Evolutionary conservation across 2,329 filamentous ascomycete genomes (phyloP).

Genomic region (Colletotrichum echinochloae): DNA sequence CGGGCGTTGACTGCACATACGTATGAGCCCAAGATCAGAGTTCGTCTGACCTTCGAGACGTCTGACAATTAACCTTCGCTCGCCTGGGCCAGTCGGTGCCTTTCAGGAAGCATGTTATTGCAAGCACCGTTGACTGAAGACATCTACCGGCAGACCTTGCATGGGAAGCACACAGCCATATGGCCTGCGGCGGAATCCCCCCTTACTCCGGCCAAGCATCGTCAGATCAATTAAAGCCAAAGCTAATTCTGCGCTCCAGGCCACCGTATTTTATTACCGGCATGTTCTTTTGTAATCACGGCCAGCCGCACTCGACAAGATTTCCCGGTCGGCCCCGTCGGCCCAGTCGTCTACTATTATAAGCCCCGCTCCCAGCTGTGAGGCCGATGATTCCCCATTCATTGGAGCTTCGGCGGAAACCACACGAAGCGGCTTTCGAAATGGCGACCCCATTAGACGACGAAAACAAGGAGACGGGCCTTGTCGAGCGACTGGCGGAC

Average conservation of each 20-base stretch:
- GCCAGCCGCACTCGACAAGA: background rate
- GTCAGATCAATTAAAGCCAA: background rate
- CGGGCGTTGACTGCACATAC: conserved; percentile 3
- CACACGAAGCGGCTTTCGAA: conserved; percentile 4
- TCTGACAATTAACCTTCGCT: conserved; percentile 1
- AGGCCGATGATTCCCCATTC: background rate
- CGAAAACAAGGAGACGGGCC: background rate
- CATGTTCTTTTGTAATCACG: background rate
- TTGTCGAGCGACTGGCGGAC: background rate
- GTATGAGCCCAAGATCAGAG: conserved; percentile 11
- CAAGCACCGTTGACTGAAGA: background rate
- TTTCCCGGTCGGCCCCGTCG: background rate
- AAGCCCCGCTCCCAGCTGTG: background rate
- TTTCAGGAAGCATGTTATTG: background rate
- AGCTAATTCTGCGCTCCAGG: too few species aligned
- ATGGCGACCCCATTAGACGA: conserved; percentile 17
- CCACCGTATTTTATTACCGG: background rate
- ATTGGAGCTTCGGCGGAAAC: background rate
- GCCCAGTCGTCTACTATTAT: too few species aligned
- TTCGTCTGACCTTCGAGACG: background rate
- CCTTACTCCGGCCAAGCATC: background rate
- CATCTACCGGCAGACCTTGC: background rate
- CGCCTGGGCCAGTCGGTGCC: conserved; percentile 5
- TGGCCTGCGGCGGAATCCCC: background rate
- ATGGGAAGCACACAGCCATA: background rate